Evolutionary conservation across 208 protist genomes (phyloP), one percentile per base, ranked within the genome.

Genomic region (Naegleria lovaniensis): DNA sequence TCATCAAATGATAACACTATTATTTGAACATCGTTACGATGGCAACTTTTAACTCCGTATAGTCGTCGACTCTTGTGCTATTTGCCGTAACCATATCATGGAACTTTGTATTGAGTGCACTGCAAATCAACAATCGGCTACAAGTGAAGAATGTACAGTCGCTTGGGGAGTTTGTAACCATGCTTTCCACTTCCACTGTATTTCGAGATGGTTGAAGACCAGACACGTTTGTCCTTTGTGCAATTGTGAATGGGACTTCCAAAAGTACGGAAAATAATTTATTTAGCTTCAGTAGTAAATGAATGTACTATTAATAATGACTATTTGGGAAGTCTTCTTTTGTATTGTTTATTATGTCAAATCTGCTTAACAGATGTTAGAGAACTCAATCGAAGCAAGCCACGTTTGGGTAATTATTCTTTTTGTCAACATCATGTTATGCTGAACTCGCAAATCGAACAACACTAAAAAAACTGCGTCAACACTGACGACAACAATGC

Each of bases 31-130:
- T 58, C 51, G 15, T 58, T 5, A 58, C 15, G 51, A 58, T 58
- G 5, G 5, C 15, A 58, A 58, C 51, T 19, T 19, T 58, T 58
- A 19, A 58, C 5, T 4, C 5, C 5, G 99, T 93, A 98, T 99
- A 92, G 95, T 98, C 59, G 98, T 99, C 11, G 98, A 99, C 92
- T 99, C 97, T 25, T 99, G 98, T 90, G 98, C 98, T 29, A 99
- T 99, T 93, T 99, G 98, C 94, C 93, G 98, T 91, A 99, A 99
- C 88, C 98, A 99, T 92, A 99, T 99, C 90, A 99, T 99, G 98
- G 98, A 99, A 88, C 92, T 99, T 9, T 99, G 98, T 94, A 99
- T 99, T 88, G 98, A 99, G 91, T 99, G 98, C 92, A 98, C 99
- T 92, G 97, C 98, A 0, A 98, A 98, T 92, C 98, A 97, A 92